phyloP scores from a whole-genome alignment of 345 rosid genomes.

The Salix suchowensis region DNA sequence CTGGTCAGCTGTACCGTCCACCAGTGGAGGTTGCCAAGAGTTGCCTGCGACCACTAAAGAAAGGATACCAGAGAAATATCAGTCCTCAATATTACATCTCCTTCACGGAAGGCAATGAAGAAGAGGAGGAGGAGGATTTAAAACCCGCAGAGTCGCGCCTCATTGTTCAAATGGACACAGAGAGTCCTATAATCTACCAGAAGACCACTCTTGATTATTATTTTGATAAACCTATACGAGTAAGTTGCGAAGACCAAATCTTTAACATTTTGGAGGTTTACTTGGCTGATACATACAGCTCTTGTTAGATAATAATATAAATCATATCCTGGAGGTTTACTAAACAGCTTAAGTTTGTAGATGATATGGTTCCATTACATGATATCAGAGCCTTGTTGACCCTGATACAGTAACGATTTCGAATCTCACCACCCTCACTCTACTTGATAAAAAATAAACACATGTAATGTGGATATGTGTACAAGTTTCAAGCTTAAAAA shows the following conservation, averaged over 20 bases:
- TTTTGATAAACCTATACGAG: conserved; percentile 67
- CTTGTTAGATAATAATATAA: too few species aligned
- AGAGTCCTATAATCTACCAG: conserved; percentile 70
- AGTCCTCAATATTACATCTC: conserved; percentile 70
- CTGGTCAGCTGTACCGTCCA: conserved; percentile 63
- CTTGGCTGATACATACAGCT: too few species aligned
- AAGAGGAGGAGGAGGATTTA: conserved; percentile 8
- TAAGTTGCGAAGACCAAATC: conserved; percentile 24
- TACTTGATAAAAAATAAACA: too few species aligned
- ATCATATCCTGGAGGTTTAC: too few species aligned
- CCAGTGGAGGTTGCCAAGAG: conserved; percentile 60
- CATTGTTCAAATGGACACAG: conserved; percentile 93
- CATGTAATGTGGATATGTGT: accelerated
- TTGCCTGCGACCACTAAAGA: conserved; percentile 59
- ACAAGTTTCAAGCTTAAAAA: too few species aligned
- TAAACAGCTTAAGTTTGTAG: too few species aligned
- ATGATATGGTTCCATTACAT: accelerated
- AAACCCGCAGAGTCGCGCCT: conserved; percentile 45
- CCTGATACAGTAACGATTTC: too few species aligned
- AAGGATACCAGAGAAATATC: conserved; percentile 46
- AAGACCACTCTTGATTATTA: conserved; percentile 75
- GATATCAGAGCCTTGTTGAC: too few species aligned
- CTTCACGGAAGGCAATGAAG: conserved; percentile 37
- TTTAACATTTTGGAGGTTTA: neutral
- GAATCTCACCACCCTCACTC: too few species aligned